phyloP scores from a whole-genome alignment of 2,329 filamentous ascomycete species.

The Graphilbum fragrans region DNA sequence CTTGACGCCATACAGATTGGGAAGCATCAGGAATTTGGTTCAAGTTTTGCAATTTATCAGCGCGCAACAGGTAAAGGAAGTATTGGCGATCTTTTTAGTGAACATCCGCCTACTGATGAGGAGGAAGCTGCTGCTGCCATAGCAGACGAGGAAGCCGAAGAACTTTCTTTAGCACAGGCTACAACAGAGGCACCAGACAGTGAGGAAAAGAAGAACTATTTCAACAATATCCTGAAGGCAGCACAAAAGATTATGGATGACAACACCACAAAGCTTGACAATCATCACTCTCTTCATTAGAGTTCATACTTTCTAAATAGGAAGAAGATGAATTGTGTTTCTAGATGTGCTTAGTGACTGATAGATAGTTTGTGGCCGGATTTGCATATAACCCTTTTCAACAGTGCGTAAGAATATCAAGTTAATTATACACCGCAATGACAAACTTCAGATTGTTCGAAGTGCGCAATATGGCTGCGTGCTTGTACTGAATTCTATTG shows the following conservation, averaged over 20 bases:
- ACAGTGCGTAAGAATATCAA: too few species aligned
- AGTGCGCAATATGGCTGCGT: too few species aligned
- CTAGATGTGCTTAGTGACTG: too few species aligned
- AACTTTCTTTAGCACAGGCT: too few species aligned
- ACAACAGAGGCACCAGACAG: too few species aligned
- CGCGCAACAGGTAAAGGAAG: constrained; percentile 33
- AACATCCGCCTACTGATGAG: neutral
- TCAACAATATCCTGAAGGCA: constrained; percentile 29
- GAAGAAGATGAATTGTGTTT: too few species aligned
- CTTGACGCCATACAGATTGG: constrained; percentile 42
- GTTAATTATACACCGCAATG: too few species aligned
- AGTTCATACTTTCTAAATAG: too few species aligned
- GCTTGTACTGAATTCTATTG: too few species aligned
- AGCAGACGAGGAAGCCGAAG: constrained; percentile 17
- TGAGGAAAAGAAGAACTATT: constrained; percentile 11
- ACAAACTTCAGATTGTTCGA: too few species aligned
- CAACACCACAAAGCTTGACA: constrained; percentile 38
- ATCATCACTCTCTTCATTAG: constrained; percentile 21
- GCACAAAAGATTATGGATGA: constrained; percentile 42
- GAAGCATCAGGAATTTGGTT: constrained; percentile 37
- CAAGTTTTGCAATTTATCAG: constrained; percentile 40
- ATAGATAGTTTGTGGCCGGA: too few species aligned
- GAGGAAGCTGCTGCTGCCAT: constrained; percentile 13
- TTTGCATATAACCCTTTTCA: too few species aligned
- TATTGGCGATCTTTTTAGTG: constrained; percentile 36